Evolutionary conservation across 2,329 filamentous ascomycete genomes (phyloP).

Genomic region (Colletotrichum sansevieriae): DNA sequence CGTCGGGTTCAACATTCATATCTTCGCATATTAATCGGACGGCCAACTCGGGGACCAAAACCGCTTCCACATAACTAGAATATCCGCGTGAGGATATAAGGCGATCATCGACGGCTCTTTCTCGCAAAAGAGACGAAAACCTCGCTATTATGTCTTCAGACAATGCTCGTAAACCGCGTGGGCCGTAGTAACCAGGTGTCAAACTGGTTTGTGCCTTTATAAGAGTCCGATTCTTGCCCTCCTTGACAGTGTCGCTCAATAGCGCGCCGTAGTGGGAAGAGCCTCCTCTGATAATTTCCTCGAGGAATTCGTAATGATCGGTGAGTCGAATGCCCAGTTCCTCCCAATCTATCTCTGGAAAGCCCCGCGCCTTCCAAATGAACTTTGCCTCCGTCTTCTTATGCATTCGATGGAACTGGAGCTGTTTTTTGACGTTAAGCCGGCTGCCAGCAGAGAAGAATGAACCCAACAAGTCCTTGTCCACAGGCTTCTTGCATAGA

Average conservation of each 20-base stretch:
- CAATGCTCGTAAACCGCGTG: slow-evolving; percentile 78
- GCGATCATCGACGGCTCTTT: slow-evolving; percentile 72
- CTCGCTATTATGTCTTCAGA: slow-evolving; percentile 74
- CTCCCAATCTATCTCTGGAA: slow-evolving; percentile 80
- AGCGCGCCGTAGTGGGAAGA: slow-evolving; percentile 71
- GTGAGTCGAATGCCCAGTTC: slow-evolving; percentile 70
- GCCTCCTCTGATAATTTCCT: slow-evolving; percentile 70
- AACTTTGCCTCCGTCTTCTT: slow-evolving; percentile 65
- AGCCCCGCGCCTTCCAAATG: slow-evolving; percentile 65
- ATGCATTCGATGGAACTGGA: slow-evolving; percentile 74
- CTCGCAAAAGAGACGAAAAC: slow-evolving; percentile 71
- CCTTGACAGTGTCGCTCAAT: slow-evolving; percentile 67
- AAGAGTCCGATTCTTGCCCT: slow-evolving; percentile 71
- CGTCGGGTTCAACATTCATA: slow-evolving; percentile 58
- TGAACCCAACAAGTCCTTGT: slow-evolving; percentile 64
- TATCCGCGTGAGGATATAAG: slow-evolving; percentile 76
- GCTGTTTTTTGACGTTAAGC: slow-evolving; percentile 70
- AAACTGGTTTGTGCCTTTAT: slow-evolving; percentile 69
- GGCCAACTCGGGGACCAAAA: slow-evolving; percentile 80
- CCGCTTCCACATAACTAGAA: slow-evolving; percentile 77
- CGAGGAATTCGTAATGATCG: slow-evolving; percentile 67
- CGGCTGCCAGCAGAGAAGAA: slow-evolving; percentile 64
- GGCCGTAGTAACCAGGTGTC: slow-evolving; percentile 87
- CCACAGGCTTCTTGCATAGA: slow-evolving; percentile 74
- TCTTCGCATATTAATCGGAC: slow-evolving; percentile 69